phyloP scores from a whole-genome alignment of 192 early-diverging fungal species.

The Helicostylum pulchrum region DNA sequence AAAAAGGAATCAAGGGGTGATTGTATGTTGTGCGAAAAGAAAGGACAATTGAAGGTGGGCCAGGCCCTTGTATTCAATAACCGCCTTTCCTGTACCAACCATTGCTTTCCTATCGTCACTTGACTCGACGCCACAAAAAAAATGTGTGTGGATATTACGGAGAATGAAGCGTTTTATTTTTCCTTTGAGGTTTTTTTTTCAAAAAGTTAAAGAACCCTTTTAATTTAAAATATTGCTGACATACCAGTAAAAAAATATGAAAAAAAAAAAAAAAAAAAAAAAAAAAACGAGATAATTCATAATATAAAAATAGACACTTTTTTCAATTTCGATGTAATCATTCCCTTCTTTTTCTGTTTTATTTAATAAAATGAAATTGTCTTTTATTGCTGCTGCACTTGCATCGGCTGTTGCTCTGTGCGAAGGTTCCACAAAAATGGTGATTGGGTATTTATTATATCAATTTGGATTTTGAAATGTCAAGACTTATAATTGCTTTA shows the following conservation, averaged over 20 bases:
- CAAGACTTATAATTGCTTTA: background rate
- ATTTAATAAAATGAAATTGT: constrained; percentile 1
- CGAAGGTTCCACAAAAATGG: constrained; percentile 17
- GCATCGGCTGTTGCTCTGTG: constrained; percentile 2
- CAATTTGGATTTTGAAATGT: no score
- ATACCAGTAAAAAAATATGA: background rate
- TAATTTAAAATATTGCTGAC: constrained; percentile 6
- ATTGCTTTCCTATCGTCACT: background rate
- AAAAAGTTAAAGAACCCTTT: background rate
- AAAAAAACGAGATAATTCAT: background rate
- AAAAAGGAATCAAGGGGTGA: constrained; percentile 17
- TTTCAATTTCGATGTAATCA: no score
- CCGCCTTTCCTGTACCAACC: background rate
- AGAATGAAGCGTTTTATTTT: background rate
- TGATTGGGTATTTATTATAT: constrained; percentile 23
- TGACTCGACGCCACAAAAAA: no score
- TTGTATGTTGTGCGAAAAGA: background rate
- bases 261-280: constrained; percentile 4
- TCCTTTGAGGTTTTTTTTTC: background rate
- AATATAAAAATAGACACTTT: no score
- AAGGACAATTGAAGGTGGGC: background rate
- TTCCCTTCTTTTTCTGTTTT: background rate
- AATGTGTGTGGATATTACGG: background rate
- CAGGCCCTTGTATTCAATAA: background rate
- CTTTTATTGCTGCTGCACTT: constrained; percentile 1